Percentiles rank a stretch among this genome's conserved stretches.
Evolutionary conservation across 169 alveolate species (phyloP).

Genomic region (Plasmodium berghei): DNA sequence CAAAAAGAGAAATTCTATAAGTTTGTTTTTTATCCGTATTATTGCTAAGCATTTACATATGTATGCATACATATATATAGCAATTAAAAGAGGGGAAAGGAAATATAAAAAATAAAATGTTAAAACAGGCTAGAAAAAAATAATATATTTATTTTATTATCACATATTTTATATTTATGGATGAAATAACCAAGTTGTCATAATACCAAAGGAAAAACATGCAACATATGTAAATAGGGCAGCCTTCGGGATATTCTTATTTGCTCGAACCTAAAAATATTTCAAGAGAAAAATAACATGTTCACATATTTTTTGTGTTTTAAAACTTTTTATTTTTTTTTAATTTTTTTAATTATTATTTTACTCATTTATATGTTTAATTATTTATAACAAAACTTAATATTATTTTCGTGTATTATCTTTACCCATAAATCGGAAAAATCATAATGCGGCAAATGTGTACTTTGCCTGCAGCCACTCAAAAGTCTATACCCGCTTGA

Average conservation of each 20-base stretch:
- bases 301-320: neutral
- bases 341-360: neutral
- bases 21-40: slow-evolving; percentile 15
- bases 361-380: neutral
- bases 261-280: slow-evolving; percentile 78
- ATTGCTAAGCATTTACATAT: neutral
- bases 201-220: slow-evolving; percentile 85
- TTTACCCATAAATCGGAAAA: slow-evolving; percentile 88
- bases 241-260: slow-evolving; percentile 85
- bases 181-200: slow-evolving; percentile 87
- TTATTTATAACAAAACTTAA: no score
- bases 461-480: slow-evolving; percentile 87
- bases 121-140: slow-evolving; percentile 16
- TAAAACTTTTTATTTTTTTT: neutral
- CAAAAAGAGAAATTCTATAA: slow-evolving; percentile 13
- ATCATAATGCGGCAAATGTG: slow-evolving; percentile 83
- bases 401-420: neutral
- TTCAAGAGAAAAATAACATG: neutral
- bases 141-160: neutral
- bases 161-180: slow-evolving; percentile 75
- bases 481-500: slow-evolving; percentile 83
- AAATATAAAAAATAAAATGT: slow-evolving; percentile 4
- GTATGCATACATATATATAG: slow-evolving; percentile 1
- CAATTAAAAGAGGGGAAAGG: slow-evolving; percentile 7
- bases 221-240: slow-evolving; percentile 84